Conservation (phyloP, 192 early-diverging fungal species). For the Coemansia sp. region DNA sequence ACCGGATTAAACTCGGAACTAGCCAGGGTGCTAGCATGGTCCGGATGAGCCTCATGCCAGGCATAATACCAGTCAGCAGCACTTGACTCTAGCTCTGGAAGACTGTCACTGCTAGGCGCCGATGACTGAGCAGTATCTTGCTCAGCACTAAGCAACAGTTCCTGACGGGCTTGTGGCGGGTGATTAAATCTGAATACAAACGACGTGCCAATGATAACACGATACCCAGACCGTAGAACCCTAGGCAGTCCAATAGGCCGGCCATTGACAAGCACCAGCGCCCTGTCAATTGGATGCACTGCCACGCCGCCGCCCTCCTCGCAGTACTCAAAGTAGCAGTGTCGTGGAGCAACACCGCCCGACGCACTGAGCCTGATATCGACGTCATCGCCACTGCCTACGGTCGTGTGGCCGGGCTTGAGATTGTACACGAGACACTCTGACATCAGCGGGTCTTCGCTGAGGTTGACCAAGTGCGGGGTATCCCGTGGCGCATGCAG, state of each 20-base stretch:
- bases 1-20: neutral
- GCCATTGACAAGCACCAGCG: constrained; percentile 80
- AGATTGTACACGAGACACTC: constrained; percentile 91
- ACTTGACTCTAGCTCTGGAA: constrained; percentile 26
- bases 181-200: constrained; percentile 88
- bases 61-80: constrained; percentile 78
- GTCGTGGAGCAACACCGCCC: constrained; percentile 65
- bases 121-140: constrained; percentile 10
- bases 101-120: constrained; percentile 35
- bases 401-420: constrained; percentile 70
- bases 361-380: constrained; percentile 62
- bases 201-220: constrained; percentile 78
- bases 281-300: constrained; percentile 61
- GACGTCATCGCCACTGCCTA: constrained; percentile 58
- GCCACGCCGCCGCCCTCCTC: constrained; percentile 56
- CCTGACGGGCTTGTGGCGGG: constrained; percentile 72
- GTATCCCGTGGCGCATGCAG: constrained; percentile 75
- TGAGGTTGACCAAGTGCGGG: constrained; percentile 88
- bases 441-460: constrained; percentile 86
- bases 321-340: constrained; percentile 77
- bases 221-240: constrained; percentile 69
- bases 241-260: constrained; percentile 62
- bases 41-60: constrained; percentile 65
- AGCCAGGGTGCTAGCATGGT: neutral
- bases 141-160: constrained; percentile 22